Evolutionary conservation across 352 stramenopile genomes (phyloP).

Genomic region (Globisporangium rhizosaccharum): DNA sequence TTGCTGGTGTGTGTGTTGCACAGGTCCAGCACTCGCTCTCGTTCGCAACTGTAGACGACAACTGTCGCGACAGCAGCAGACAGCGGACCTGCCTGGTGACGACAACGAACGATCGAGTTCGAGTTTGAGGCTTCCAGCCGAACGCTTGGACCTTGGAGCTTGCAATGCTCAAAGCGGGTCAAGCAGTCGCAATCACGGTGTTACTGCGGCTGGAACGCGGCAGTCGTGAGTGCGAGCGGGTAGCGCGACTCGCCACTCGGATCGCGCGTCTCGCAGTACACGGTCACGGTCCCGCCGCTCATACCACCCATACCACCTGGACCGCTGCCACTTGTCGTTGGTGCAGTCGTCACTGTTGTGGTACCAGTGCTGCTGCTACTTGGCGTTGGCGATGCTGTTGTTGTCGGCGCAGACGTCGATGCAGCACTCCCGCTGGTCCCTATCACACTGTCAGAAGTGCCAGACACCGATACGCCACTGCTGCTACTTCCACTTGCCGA

Average conservation of each 20-base stretch:
- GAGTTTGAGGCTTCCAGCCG: no score
- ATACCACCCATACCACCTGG: background rate
- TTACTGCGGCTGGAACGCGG: conserved; percentile 10
- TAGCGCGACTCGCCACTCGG: conserved; percentile 23
- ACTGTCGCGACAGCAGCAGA: background rate
- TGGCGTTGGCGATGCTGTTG: background rate
- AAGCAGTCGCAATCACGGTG: background rate
- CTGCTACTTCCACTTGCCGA: background rate
- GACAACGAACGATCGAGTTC: background rate
- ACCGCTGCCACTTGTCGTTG: background rate
- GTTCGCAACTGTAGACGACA: no score
- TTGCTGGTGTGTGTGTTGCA: no score
- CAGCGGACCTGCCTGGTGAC: background rate
- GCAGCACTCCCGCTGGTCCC: background rate
- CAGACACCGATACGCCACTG: background rate
- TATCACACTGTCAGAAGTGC: no score
- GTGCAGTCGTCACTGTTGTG: background rate
- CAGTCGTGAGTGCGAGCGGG: conserved; percentile 20
- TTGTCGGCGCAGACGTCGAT: background rate
- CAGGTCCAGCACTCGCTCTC: no score
- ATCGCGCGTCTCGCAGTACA: conserved; percentile 22
- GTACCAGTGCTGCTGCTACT: background rate
- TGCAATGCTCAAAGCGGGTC: background rate
- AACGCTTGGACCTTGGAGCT: no score
- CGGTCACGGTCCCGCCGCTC: conserved; percentile 1